Evolutionary conservation across 768 basidiomycete genomes (phyloP).

Genomic region (Lyophyllum shimeji): DNA sequence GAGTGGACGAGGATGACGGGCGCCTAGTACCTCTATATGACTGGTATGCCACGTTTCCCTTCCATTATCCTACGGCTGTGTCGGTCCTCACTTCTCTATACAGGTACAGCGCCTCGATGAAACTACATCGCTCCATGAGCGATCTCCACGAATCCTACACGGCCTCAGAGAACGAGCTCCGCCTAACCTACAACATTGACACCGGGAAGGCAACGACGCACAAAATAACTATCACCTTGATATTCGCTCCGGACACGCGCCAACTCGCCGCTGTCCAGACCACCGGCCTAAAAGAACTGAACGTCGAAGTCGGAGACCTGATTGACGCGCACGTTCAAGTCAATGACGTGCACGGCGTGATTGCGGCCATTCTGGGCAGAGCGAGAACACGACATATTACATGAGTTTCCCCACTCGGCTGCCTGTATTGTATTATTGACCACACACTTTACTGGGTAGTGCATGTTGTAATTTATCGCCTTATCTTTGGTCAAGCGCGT

Average conservation of each 20-base stretch:
- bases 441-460: neutral
- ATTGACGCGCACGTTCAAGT: constrained; percentile 61
- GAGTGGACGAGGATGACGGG: constrained; percentile 62
- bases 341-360: constrained; percentile 64
- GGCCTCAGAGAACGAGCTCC: constrained; percentile 75
- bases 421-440: neutral
- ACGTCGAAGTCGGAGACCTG: constrained; percentile 56
- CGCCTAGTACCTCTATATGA: constrained; percentile 66
- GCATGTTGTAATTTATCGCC: neutral
- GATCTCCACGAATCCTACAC: constrained; percentile 58
- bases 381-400: constrained; percentile 26
- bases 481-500: neutral
- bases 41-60: constrained; percentile 44
- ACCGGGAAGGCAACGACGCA: constrained; percentile 25
- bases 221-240: constrained; percentile 51
- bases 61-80: neutral
- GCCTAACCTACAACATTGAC: constrained; percentile 60
- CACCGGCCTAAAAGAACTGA: constrained; percentile 47
- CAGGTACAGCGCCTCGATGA: constrained; percentile 73
- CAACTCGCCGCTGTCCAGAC: constrained; percentile 61
- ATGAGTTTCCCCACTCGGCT: neutral
- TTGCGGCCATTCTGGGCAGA: constrained; percentile 58
- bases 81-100: neutral
- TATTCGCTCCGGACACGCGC: constrained; percentile 71
- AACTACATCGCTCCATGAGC: constrained; percentile 61